A percentile compares a stretch with the other conserved stretches of the same genome.
Evolutionary conservation across 2,329 filamentous ascomycete species (phyloP).

Genomic region (Paramyrothecium roridum): DNA sequence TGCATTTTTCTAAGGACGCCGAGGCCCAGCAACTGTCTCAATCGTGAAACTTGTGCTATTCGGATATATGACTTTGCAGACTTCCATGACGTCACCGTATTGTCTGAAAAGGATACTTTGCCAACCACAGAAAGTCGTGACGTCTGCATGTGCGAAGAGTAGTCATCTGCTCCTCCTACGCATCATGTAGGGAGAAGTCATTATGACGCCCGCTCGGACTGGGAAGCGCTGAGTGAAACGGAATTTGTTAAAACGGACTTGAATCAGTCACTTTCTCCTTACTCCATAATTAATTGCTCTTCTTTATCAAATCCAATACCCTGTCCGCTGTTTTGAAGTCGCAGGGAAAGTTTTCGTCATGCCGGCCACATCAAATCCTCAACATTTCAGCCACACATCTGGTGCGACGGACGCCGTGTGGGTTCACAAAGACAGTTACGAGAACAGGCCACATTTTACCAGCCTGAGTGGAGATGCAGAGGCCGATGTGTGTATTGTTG

Average conservation of each 20-base stretch:
- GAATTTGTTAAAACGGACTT: too few relatives aligned
- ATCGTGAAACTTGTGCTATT: too few relatives aligned
- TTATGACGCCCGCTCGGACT: background rate
- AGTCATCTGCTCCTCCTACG: background rate
- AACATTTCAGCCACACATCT: conserved; percentile 31
- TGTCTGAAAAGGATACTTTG: background rate
- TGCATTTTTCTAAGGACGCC: too few relatives aligned
- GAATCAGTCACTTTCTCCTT: too few relatives aligned
- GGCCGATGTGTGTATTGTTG: conserved; percentile 11
- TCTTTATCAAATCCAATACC: background rate
- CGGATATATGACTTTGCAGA: too few relatives aligned
- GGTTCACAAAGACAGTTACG: conserved; percentile 46
- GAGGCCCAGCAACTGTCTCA: too few relatives aligned
- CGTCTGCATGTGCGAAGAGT: background rate
- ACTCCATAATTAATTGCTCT: too few relatives aligned
- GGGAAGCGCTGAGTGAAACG: too few relatives aligned
- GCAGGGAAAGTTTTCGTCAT: background rate
- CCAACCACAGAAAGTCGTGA: background rate
- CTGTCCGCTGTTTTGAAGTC: background rate
- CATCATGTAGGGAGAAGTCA: background rate
- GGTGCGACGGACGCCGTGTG: conserved; percentile 51
- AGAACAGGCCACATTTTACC: conserved; percentile 5
- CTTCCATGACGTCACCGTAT: background rate
- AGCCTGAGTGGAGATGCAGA: conserved; percentile 5
- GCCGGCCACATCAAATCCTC: background rate